A percentile compares a stretch with the other conserved stretches of the same genome.
Conservation (phyloP, 768 basidiomycete species). For the Rickenella mellea region DNA sequence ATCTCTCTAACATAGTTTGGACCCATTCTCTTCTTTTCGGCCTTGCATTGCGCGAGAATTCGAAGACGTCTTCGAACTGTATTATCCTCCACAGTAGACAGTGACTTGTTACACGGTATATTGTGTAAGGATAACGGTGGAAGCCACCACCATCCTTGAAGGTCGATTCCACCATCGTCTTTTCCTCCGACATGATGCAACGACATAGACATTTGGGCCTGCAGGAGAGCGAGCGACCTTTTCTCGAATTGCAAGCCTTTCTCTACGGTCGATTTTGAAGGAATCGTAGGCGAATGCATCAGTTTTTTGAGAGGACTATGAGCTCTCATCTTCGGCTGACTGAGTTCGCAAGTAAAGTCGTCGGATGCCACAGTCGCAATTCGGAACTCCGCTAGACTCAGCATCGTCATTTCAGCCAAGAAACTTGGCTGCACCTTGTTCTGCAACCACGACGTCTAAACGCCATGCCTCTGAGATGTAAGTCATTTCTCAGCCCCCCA, state of each 20-base stretch:
- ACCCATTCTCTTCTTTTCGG: constrained; percentile 71
- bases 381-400: too few species aligned
- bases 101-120: neutral
- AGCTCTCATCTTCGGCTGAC: too few species aligned
- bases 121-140: constrained; percentile 24
- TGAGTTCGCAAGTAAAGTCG: too few species aligned
- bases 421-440: too few species aligned
- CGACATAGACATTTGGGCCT: constrained; percentile 67
- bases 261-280: constrained; percentile 55
- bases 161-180: constrained; percentile 83
- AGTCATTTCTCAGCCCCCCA: too few species aligned
- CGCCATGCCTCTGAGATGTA: too few species aligned
- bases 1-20: constrained; percentile 81
- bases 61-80: constrained; percentile 45
- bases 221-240: constrained; percentile 51
- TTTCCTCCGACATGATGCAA: constrained; percentile 74
- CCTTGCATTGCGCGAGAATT: constrained; percentile 85
- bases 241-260: constrained; percentile 71
- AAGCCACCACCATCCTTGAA: constrained; percentile 92
- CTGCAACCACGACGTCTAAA: too few species aligned
- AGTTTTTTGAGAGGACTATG: too few species aligned
- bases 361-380: too few species aligned
- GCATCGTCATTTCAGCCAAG: too few species aligned
- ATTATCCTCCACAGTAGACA: too few species aligned
- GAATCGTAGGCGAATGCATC: too few species aligned